Evolutionary conservation across 2,329 filamentous ascomycete genomes (phyloP).

Genomic region (Aspergillus sp.): DNA sequence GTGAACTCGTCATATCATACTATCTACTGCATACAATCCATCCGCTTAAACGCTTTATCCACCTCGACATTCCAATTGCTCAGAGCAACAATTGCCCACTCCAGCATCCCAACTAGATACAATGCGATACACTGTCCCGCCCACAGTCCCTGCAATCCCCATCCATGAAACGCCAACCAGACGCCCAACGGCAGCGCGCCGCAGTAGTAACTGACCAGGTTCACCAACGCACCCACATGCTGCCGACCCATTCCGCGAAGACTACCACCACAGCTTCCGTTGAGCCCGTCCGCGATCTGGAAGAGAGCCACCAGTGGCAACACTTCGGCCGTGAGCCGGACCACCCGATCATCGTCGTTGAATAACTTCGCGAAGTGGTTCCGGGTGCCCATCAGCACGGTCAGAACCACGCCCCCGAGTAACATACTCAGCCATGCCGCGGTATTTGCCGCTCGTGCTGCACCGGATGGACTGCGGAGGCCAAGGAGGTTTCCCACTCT

Average conservation of each 20-base stretch:
- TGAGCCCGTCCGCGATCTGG: constrained; percentile 82
- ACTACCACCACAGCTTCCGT: constrained; percentile 75
- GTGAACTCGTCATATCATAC: background rate
- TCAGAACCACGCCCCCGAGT: constrained; percentile 61
- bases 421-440: constrained; percentile 67
- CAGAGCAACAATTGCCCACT: constrained; percentile 72
- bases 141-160: constrained; percentile 76
- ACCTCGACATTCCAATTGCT: constrained; percentile 74
- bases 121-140: constrained; percentile 74
- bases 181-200: constrained; percentile 76
- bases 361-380: constrained; percentile 71
- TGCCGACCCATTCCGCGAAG: constrained; percentile 79
- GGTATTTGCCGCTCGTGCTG: constrained; percentile 64
- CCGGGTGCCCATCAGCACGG: constrained; percentile 62
- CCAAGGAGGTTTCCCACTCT: constrained; percentile 76
- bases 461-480: constrained; percentile 57
- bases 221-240: constrained; percentile 75
- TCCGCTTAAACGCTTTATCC: constrained; percentile 60
- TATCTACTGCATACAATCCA: constrained; percentile 47
- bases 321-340: constrained; percentile 67
- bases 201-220: constrained; percentile 75
- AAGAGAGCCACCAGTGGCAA: constrained; percentile 84
- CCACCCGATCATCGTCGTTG: constrained; percentile 67
- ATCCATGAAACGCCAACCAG: constrained; percentile 77
- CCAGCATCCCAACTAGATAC: constrained; percentile 68